Evolutionary conservation across 2,329 filamentous ascomycete species (phyloP).

Genomic region (Grosmannia serpens): DNA sequence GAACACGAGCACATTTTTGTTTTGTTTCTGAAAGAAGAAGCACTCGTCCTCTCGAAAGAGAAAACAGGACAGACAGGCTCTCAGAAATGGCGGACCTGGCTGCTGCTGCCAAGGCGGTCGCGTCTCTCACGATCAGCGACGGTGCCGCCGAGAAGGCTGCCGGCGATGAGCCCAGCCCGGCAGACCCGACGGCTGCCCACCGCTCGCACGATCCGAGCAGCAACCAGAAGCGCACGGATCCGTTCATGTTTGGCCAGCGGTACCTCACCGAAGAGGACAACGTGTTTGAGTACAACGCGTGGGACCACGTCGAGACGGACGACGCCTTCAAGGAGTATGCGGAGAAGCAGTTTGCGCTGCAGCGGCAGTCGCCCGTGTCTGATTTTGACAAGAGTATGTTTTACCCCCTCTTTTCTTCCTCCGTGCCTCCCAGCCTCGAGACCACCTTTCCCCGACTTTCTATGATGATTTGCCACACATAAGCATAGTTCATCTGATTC

Average conservation of each 20-base stretch:
- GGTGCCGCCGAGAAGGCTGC: not conserved
- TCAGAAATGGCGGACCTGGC: slow-evolving; percentile 7
- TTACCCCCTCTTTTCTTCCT: slow-evolving; percentile 1
- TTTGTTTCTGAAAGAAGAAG: not conserved
- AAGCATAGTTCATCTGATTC: slow-evolving; percentile 65
- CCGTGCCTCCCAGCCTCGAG: too few relatives aligned
- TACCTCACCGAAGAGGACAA: slow-evolving; percentile 74
- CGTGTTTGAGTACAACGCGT: slow-evolving; percentile 95
- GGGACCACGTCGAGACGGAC: slow-evolving; percentile 96
- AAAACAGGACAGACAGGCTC: not conserved
- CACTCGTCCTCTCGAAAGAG: not conserved
- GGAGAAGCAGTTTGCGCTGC: slow-evolving; percentile 71
- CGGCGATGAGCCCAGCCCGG: not conserved
- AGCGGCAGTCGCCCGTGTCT: slow-evolving; percentile 75
- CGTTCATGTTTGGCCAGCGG: slow-evolving; percentile 91
- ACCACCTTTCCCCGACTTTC: slow-evolving; percentile 13
- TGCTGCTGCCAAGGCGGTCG: slow-evolving; percentile 4
- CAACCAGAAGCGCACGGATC: slow-evolving; percentile 79
- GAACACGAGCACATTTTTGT: not conserved
- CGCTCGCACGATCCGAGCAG: slow-evolving; percentile 57
- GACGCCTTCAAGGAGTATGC: slow-evolving; percentile 78
- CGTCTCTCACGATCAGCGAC: slow-evolving; percentile 8
- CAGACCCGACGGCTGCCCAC: not conserved
- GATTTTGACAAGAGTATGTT: slow-evolving; percentile 79
- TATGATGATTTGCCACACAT: slow-evolving; percentile 35